These are phyloP conservation scores for Cystofilobasidium bisporidii DNA, from an alignment of 768 basidiomycete genomes.

Conservation along the genomic window DNA sequence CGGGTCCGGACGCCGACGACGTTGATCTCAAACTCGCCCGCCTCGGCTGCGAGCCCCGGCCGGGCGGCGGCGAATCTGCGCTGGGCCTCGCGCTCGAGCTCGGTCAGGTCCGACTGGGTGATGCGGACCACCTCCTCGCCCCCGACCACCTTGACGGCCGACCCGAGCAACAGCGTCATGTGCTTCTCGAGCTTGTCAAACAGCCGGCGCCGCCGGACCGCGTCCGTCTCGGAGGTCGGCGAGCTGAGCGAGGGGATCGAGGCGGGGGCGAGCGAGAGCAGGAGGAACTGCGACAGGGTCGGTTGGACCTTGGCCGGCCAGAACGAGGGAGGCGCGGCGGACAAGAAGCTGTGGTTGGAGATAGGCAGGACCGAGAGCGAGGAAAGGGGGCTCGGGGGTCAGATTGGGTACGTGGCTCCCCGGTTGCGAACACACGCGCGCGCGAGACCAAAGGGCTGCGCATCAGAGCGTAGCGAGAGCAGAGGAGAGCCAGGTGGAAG, in stretches of 20 bases:
- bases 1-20: slow-evolving; percentile 78
- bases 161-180: slow-evolving; percentile 65
- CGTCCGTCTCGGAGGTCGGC: slow-evolving; percentile 33
- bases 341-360: slow-evolving; percentile 69
- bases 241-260: slow-evolving; percentile 43
- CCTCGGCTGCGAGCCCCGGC: not conserved
- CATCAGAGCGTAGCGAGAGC: too few relatives aligned
- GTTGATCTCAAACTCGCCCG: slow-evolving; percentile 73
- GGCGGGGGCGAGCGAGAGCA: slow-evolving; percentile 57
- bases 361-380: too few relatives aligned
- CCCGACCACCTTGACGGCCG: slow-evolving; percentile 63
- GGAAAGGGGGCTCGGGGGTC: not conserved
- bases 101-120: slow-evolving; percentile 69
- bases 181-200: slow-evolving; percentile 75
- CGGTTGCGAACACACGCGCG: too few relatives aligned
- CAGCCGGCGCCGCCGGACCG: slow-evolving; percentile 54
- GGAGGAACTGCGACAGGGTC: slow-evolving; percentile 70
- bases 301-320: slow-evolving; percentile 93
- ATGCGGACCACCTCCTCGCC: slow-evolving; percentile 82
- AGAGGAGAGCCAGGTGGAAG: not conserved
- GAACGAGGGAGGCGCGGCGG: slow-evolving; percentile 76
- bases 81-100: slow-evolving; percentile 62
- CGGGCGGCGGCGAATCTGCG: slow-evolving; percentile 42
- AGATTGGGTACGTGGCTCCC: too few relatives aligned
- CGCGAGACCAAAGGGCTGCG: not conserved